A percentile compares a stretch with the other conserved stretches of the same genome.
Conservation (phyloP, 805 yeast species). For the Kockiozyma suomiensis region DNA sequence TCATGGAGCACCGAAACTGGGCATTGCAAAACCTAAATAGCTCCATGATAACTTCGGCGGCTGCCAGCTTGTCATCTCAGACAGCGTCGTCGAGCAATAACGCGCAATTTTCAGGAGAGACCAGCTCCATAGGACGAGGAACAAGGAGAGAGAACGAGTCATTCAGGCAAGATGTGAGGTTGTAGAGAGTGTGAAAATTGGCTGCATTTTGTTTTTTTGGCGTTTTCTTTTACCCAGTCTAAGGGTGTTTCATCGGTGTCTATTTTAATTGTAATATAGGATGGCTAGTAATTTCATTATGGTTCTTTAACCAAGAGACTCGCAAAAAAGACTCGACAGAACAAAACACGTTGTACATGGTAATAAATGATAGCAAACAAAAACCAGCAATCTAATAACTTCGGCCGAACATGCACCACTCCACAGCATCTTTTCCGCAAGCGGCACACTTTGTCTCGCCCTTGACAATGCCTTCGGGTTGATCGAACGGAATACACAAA, state of each 20-base stretch:
- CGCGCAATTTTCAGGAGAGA: neutral
- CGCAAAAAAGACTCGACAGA: too few species aligned
- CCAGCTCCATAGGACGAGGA: neutral
- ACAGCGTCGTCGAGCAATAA: neutral
- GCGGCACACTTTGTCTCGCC: conserved; percentile 80
- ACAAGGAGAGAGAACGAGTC: conserved; percentile 17
- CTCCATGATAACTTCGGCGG: neutral
- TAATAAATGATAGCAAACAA: neutral
- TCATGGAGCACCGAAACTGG: conserved; percentile 39
- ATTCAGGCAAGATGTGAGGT: conserved; percentile 30
- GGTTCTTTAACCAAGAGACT: neutral
- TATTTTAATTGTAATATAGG: neutral
- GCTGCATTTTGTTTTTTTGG: neutral
- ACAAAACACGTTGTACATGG: neutral
- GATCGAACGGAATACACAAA: conserved; percentile 92
- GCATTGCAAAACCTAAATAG: conserved; percentile 19
- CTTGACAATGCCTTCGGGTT: conserved; percentile 59
- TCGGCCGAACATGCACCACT: conserved; percentile 96
- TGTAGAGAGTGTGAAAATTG: too few species aligned
- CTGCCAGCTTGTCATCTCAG: neutral
- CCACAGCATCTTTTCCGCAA: conserved; percentile 72
- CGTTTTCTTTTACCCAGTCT: too few species aligned
- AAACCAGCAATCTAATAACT: conserved; percentile 63
- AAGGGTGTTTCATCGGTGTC: neutral
- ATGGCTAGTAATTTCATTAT: neutral